These are phyloP conservation scores for Iris pallida DNA, from an alignment of 116 monocot species.

Conservation along the genomic window DNA sequence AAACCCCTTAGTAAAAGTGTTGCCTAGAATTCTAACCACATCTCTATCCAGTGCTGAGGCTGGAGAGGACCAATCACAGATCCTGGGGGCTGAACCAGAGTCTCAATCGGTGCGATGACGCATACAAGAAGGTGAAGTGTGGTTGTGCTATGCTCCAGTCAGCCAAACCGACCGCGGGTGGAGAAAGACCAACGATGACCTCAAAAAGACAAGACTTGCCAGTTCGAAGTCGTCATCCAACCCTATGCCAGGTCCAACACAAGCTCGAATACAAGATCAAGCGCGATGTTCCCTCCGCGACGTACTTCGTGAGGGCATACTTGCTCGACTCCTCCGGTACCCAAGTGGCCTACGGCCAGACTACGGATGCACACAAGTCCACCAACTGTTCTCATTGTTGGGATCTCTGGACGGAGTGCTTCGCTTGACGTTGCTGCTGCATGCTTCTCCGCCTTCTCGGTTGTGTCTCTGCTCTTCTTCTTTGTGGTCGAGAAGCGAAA, in stretches of 20 bases:
- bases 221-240: constrained; percentile 27
- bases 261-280: constrained; percentile 28
- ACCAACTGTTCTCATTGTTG: constrained; percentile 45
- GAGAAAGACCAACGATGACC: constrained; percentile 39
- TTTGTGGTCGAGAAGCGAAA: constrained; percentile 60
- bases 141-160: constrained; percentile 57
- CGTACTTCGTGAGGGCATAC: constrained; percentile 68
- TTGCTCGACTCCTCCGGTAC: constrained; percentile 30
- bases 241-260: constrained; percentile 24
- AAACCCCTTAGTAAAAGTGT: too few species aligned
- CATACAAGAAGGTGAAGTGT: constrained; percentile 44
- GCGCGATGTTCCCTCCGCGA: constrained; percentile 46
- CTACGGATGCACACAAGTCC: constrained; percentile 33
- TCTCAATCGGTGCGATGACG: constrained; percentile 6
- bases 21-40: background rate
- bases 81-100: constrained; percentile 33
- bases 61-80: constrained; percentile 40
- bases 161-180: constrained; percentile 60
- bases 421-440: constrained; percentile 62
- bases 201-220: constrained; percentile 56
- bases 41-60: constrained; percentile 35
- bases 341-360: constrained; percentile 68
- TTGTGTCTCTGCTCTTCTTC: constrained; percentile 38
- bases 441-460: constrained; percentile 77
- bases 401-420: constrained; percentile 37